Percentiles rank a stretch among this genome's conserved stretches.
These are phyloP conservation scores for Crithidia thermophila DNA, from an alignment of 208 protist genomes.

Conservation along the genomic window DNA sequence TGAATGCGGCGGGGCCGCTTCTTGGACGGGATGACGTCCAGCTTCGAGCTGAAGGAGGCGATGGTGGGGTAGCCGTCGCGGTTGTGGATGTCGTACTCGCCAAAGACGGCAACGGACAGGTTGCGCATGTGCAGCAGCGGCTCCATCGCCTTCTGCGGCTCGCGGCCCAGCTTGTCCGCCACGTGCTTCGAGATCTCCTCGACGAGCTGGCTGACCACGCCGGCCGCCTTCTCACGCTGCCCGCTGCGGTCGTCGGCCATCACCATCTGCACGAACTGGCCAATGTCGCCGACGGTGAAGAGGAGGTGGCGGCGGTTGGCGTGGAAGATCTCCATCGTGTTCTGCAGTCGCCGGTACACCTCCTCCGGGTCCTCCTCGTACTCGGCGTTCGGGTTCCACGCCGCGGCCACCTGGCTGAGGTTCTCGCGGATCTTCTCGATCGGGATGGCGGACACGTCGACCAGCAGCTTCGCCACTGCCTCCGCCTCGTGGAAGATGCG, in stretches of 20 bases:
- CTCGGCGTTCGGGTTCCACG: slow-evolving; percentile 91
- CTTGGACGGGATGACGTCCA: slow-evolving; percentile 99
- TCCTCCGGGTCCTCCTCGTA: slow-evolving; percentile 90
- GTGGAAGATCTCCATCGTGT: slow-evolving; percentile 81
- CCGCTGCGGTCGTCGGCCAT: slow-evolving; percentile 77
- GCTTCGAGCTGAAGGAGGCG: slow-evolving; percentile 92
- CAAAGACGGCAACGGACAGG: slow-evolving; percentile 98
- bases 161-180: slow-evolving; percentile 93
- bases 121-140: slow-evolving; percentile 94
- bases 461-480: slow-evolving; percentile 77
- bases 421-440: slow-evolving; percentile 92
- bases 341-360: slow-evolving; percentile 67
- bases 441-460: slow-evolving; percentile 86
- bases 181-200: slow-evolving; percentile 98
- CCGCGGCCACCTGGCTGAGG: slow-evolving; percentile 80
- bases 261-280: slow-evolving; percentile 84
- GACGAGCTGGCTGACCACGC: slow-evolving; percentile 93
- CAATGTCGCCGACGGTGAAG: slow-evolving; percentile 91
- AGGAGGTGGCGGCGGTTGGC: slow-evolving; percentile 79
- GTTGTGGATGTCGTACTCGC: slow-evolving; percentile 92
- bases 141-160: slow-evolving; percentile 95
- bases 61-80: slow-evolving; percentile 94
- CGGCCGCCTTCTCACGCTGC: slow-evolving; percentile 81
- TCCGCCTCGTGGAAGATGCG: slow-evolving; percentile 86
- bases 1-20: slow-evolving; percentile 98